These are phyloP conservation scores for Lupinus albus DNA, from an alignment of 306 rosid species.

Conservation along the genomic window DNA sequence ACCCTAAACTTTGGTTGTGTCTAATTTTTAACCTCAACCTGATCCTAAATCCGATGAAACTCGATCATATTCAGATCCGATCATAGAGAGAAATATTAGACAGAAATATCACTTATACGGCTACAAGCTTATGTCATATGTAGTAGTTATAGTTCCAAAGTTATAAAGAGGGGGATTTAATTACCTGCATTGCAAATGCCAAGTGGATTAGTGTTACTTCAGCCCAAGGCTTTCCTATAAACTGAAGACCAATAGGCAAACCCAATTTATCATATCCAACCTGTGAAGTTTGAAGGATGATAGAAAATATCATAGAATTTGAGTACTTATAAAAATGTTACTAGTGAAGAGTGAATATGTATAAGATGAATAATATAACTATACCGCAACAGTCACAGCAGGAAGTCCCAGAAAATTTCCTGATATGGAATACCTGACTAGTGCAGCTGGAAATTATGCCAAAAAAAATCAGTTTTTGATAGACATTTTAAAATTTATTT, in stretches of 20 bases:
- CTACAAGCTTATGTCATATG: too few relatives aligned
- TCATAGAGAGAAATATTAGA: too few relatives aligned
- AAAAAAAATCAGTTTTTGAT: not conserved
- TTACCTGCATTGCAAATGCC: slow-evolving; percentile 82
- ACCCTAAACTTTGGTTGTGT: too few relatives aligned
- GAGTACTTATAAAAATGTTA: too few relatives aligned
- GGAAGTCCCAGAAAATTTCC: slow-evolving; percentile 96
- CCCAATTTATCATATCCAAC: slow-evolving; percentile 81
- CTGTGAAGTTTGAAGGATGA: slow-evolving; percentile 41
- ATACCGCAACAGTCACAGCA: slow-evolving; percentile 78
- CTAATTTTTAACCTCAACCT: too few relatives aligned
- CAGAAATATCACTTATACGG: too few relatives aligned
- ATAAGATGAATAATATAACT: slow-evolving; percentile 27
- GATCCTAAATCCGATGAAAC: too few relatives aligned
- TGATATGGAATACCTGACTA: slow-evolving; percentile 73
- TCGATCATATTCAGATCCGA: too few relatives aligned
- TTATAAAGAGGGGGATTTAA: not conserved
- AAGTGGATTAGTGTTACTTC: slow-evolving; percentile 80
- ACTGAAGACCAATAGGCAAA: slow-evolving; percentile 65
- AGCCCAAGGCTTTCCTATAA: slow-evolving; percentile 88
- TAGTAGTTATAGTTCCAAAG: not conserved
- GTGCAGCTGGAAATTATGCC: slow-evolving; percentile 70
- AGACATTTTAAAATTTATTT: too few relatives aligned
- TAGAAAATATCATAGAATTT: too few relatives aligned
- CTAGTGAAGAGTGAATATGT: not conserved